Conservation (phyloP, 139 green algal species). For the Astrephomene gubernaculifera region DNA sequence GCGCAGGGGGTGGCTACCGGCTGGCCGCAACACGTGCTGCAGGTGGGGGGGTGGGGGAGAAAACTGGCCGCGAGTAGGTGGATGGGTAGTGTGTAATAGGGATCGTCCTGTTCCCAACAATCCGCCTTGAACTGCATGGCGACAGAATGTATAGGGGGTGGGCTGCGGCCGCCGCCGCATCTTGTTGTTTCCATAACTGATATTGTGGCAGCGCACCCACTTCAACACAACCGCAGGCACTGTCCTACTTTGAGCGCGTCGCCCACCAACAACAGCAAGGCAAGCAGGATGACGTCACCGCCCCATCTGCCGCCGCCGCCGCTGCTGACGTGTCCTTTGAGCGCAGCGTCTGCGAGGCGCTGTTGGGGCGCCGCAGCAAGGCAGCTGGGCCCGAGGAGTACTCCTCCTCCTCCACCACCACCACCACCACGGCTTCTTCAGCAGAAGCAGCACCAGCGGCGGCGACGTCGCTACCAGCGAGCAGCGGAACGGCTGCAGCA, state of each 20-base stretch:
- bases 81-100: too few relatives aligned
- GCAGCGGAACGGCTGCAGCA: too few relatives aligned
- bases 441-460: not conserved
- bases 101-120: too few relatives aligned
- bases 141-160: too few relatives aligned
- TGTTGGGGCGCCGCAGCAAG: constrained; percentile 22
- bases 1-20: constrained; percentile 21
- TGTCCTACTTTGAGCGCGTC: constrained; percentile 30
- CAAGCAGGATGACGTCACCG: not conserved
- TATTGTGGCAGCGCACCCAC: too few relatives aligned
- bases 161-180: too few relatives aligned
- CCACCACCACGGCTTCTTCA: not conserved
- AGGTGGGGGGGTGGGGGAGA: too few relatives aligned
- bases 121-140: too few relatives aligned
- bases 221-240: constrained; percentile 1
- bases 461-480: not conserved
- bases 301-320: not conserved
- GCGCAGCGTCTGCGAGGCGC: constrained; percentile 34
- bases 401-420: not conserved
- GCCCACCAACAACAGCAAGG: not conserved
- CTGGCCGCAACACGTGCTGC: constrained; percentile 49
- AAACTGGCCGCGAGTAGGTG: too few relatives aligned
- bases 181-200: too few relatives aligned
- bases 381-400: not conserved
- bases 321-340: constrained; percentile 30